Evolutionary conservation across 2,329 filamentous ascomycete species (phyloP).

Genomic region (Claviceps arundinis): DNA sequence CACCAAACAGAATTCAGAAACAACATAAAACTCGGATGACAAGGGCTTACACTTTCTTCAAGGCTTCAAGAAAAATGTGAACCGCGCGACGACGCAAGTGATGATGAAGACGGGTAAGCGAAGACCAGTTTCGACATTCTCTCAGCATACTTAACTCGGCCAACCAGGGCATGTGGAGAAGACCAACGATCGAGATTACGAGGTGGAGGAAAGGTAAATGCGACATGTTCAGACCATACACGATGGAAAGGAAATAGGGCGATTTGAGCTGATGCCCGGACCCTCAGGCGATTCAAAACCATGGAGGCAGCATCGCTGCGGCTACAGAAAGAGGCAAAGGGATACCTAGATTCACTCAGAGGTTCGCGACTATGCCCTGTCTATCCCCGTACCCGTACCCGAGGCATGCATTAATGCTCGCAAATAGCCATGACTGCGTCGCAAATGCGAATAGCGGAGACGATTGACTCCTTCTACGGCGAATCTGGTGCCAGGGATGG

Average conservation of each 20-base stretch:
- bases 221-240: not conserved
- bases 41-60: slow-evolving; percentile 21
- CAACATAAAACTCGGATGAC: slow-evolving; percentile 5
- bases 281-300: slow-evolving; percentile 75
- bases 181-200: slow-evolving; percentile 96
- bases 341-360: slow-evolving; percentile 90
- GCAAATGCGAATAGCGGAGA: slow-evolving; percentile 98
- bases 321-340: slow-evolving; percentile 94
- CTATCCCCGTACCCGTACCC: not conserved
- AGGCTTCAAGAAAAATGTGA: slow-evolving; percentile 75
- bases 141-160: not conserved
- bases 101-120: slow-evolving; percentile 94
- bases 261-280: slow-evolving; percentile 9
- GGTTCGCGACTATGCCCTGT: slow-evolving; percentile 31
- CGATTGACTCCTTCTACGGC: slow-evolving; percentile 97
- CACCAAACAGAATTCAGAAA: not conserved
- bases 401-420: not conserved
- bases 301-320: slow-evolving; percentile 92
- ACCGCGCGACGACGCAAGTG: slow-evolving; percentile 96
- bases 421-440: slow-evolving; percentile 85
- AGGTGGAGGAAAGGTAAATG: slow-evolving; percentile 76
- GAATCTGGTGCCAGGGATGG: slow-evolving; percentile 90
- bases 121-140: not conserved
- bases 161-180: slow-evolving; percentile 79
- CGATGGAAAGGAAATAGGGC: no score